Evolutionary conservation across 139 green algal genomes (phyloP).

Genomic region (Axilococcus clingmanii): DNA sequence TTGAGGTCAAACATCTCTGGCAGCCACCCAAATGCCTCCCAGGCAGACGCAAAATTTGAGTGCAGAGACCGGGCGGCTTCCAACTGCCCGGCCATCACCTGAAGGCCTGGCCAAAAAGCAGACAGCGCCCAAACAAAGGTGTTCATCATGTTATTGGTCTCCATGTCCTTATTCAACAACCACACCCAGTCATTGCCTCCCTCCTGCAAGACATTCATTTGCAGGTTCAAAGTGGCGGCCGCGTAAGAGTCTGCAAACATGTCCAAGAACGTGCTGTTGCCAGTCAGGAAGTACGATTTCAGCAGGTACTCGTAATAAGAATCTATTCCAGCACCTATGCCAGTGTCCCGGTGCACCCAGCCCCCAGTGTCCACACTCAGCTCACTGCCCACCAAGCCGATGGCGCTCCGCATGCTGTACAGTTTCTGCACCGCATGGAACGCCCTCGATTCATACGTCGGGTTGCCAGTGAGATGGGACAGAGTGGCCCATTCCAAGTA

Average conservation of each 20-base stretch:
- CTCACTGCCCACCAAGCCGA: conserved; percentile 61
- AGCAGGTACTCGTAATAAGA: conserved; percentile 87
- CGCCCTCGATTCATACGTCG: conserved; percentile 26
- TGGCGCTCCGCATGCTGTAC: conserved; percentile 10
- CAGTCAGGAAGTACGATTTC: conserved; percentile 82
- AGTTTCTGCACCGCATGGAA: conserved; percentile 20
- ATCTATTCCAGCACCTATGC: conserved; percentile 72
- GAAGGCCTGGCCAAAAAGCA: conserved; percentile 84
- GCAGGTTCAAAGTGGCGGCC: conserved; percentile 32
- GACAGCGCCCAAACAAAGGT: conserved; percentile 62
- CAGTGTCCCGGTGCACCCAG: conserved; percentile 58
- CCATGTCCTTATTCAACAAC: conserved; percentile 70
- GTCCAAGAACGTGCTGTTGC: conserved; percentile 46
- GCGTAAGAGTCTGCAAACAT: conserved; percentile 65
- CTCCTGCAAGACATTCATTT: conserved; percentile 35
- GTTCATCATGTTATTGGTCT: conserved; percentile 39
- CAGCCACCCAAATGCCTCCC: conserved; percentile 62
- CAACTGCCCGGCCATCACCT: conserved; percentile 59
- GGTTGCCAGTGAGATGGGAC: conserved; percentile 41
- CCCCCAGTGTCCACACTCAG: conserved; percentile 51
- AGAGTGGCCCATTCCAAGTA: conserved; percentile 80
- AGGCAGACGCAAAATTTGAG: conserved; percentile 56
- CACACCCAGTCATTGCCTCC: conserved; percentile 12
- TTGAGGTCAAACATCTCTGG: conserved; percentile 41
- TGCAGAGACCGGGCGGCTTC: conserved; percentile 46